These are phyloP conservation scores for Microstroma glucosiphilum DNA, from an alignment of 1,284 basidiomycete species.

Conservation along the genomic window DNA sequence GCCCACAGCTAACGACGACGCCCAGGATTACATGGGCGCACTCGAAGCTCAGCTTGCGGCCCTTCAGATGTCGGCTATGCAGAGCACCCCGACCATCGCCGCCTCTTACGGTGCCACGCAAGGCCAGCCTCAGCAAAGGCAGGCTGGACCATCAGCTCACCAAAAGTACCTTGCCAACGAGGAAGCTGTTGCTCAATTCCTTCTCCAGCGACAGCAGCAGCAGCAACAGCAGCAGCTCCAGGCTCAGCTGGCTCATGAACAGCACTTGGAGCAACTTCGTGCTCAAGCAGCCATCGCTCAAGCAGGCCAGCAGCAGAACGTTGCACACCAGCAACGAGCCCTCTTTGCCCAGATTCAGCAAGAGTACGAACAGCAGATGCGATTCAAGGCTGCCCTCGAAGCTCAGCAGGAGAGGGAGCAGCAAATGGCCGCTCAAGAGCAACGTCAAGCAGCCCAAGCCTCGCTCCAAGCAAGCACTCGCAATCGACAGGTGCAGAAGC, in stretches of 20 bases:
- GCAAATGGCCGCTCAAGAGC: conserved; percentile 28
- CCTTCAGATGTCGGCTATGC: conserved; percentile 23
- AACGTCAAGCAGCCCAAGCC: conserved; percentile 38
- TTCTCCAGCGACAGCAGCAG: conserved; percentile 17
- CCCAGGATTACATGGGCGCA: conserved; percentile 14
- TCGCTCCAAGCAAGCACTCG: conserved; percentile 39
- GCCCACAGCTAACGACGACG: conserved; percentile 15
- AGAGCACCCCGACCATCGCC: conserved; percentile 13
- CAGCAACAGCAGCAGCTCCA: conserved; percentile 29
- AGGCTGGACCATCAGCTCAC: conserved; percentile 13
- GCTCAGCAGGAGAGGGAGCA: conserved; percentile 12
- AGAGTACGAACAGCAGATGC: conserved; percentile 21
- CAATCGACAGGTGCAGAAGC: conserved; percentile 37
- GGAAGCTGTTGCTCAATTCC: conserved; percentile 9
- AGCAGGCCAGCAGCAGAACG: conserved; percentile 27
- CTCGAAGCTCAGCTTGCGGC: conserved; percentile 37
- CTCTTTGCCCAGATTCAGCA: conserved; percentile 37
- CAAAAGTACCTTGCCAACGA: conserved; percentile 6
- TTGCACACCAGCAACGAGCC: conserved; percentile 30
- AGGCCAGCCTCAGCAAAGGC: conserved; percentile 20
- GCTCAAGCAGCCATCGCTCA: conserved; percentile 22
- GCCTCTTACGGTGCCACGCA: conserved; percentile 20
- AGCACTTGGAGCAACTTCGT: conserved; percentile 30
- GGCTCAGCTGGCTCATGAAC: conserved; percentile 15
- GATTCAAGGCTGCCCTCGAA: conserved; percentile 6